A percentile compares a stretch with the other conserved stretches of the same genome.
Evolutionary conservation across 2,329 filamentous ascomycete genomes (phyloP).

Genomic region (Rhinocladiella similis): DNA sequence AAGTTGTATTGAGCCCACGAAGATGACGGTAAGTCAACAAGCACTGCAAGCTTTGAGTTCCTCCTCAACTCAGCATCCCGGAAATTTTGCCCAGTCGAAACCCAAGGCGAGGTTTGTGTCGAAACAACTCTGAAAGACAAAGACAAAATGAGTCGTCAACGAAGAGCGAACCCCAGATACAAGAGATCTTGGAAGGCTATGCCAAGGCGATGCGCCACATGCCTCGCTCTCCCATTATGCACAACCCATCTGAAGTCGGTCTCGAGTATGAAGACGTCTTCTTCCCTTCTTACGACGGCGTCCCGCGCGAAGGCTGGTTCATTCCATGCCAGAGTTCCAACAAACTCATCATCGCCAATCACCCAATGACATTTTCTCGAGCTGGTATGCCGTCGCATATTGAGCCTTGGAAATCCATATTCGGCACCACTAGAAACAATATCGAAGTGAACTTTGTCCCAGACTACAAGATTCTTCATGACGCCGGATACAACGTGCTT

Average conservation of each 20-base stretch:
- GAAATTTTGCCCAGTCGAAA: no score
- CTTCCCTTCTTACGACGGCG: not conserved
- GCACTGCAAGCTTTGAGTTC: no score
- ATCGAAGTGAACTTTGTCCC: conserved; percentile 2
- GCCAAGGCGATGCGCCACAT: not conserved
- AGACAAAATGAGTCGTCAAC: not conserved
- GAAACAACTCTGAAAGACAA: no score
- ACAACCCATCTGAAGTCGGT: not conserved
- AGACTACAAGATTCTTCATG: conserved; percentile 1
- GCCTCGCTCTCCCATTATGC: not conserved
- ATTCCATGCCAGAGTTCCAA: not conserved
- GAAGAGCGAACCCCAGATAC: not conserved
- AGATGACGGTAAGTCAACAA: no score
- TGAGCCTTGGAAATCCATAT: conserved; percentile 1
- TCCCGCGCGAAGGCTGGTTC: conserved; percentile 1
- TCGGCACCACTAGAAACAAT: not conserved
- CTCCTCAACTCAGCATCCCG: no score
- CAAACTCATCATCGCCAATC: not conserved
- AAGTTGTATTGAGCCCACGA: no score
- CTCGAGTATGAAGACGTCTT: conserved; percentile 1
- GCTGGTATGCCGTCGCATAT: not conserved
- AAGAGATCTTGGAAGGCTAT: not conserved
- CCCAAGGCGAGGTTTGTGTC: no score
- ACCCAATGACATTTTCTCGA: not conserved
- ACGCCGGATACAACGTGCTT: conserved; percentile 2